These are phyloP conservation scores for Cryphonectria naterciae DNA, from an alignment of 2,329 filamentous ascomycete species.

Conservation along the genomic window DNA sequence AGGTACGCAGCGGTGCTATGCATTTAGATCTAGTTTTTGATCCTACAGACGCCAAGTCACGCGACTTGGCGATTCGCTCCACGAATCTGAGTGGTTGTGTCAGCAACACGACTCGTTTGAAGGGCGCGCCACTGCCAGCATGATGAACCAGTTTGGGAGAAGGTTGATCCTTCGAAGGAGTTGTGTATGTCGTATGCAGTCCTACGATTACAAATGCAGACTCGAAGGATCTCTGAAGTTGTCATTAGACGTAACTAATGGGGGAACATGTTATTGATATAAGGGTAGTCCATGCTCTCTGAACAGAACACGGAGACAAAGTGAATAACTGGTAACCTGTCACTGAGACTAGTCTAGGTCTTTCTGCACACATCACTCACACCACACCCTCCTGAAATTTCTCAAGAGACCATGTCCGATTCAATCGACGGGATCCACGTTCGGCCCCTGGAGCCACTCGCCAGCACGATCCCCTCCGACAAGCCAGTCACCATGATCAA, in stretches of 20 bases:
- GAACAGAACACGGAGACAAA: not conserved
- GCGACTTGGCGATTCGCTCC: not conserved
- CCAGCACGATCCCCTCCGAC: not conserved
- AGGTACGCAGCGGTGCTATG: not conserved
- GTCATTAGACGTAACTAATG: too few species aligned
- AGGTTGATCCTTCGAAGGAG: not conserved
- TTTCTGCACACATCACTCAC: not conserved
- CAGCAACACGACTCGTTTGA: not conserved
- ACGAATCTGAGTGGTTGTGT: not conserved
- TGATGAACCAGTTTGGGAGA: not conserved
- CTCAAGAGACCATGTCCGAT: not conserved
- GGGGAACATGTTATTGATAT: not conserved
- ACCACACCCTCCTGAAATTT: not conserved
- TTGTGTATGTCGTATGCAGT: not conserved
- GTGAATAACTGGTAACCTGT: not conserved
- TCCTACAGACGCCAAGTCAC: slow-evolving; percentile 8
- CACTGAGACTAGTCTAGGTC: not conserved
- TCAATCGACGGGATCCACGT: not conserved
- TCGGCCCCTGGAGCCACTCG: not conserved
- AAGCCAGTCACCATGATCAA: slow-evolving; percentile 1
- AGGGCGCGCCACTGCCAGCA: not conserved
- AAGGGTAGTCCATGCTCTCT: not conserved
- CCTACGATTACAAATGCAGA: not conserved
- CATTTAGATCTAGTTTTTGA: not conserved
- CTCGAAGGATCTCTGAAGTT: not conserved